Conservation (phyloP, 2,329 filamentous ascomycete species). For the Sporothrix curviconia region DNA sequence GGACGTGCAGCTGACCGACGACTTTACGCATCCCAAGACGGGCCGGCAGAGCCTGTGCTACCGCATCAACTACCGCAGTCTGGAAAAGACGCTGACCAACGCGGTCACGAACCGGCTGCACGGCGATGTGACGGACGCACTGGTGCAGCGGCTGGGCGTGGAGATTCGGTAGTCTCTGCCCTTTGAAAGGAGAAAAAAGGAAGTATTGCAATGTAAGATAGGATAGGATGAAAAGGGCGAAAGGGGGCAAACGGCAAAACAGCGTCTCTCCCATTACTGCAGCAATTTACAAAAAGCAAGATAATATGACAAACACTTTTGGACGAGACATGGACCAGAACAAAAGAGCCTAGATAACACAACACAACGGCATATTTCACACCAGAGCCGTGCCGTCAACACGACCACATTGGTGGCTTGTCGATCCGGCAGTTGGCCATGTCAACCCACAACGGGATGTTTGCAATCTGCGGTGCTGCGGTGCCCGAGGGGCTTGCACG, state of each 20-base stretch:
- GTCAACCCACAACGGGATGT: too few species aligned
- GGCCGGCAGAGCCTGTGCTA: conserved; percentile 82
- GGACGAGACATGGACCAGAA: too few species aligned
- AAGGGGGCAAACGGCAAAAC: background rate
- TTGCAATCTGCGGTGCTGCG: too few species aligned
- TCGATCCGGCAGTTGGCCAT: too few species aligned
- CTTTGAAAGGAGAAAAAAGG: background rate
- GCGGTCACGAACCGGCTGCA: conserved; percentile 74
- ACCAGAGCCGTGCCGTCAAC: too few species aligned
- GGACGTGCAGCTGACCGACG: conserved; percentile 76
- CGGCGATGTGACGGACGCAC: conserved; percentile 53
- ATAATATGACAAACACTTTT: too few species aligned
- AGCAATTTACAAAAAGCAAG: too few species aligned
- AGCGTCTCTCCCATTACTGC: conserved; percentile 7
- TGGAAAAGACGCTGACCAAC: conserved; percentile 85
- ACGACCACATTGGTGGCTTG: too few species aligned
- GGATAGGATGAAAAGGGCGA: background rate
- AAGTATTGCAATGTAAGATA: background rate
- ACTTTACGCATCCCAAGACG: conserved; percentile 83
- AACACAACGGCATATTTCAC: too few species aligned
- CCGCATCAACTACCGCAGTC: conserved; percentile 84
- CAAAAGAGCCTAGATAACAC: too few species aligned
- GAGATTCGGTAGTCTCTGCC: conserved; percentile 55
- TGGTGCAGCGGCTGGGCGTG: conserved; percentile 69
- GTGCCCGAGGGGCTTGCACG: too few species aligned